phyloP scores from a whole-genome alignment of 495 filamentous ascomycete species.

The Aspergillus panamensis region DNA sequence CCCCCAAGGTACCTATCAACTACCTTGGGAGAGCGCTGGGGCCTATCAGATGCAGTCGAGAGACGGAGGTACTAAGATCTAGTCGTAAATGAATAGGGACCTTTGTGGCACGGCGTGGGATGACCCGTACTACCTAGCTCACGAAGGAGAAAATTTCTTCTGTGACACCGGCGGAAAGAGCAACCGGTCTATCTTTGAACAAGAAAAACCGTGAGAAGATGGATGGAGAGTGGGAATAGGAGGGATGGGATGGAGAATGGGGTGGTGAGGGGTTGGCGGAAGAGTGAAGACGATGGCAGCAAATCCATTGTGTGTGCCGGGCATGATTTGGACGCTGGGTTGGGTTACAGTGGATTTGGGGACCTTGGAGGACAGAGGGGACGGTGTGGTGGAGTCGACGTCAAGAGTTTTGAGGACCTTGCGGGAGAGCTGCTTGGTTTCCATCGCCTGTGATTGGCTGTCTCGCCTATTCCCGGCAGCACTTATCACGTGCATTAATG shows the following conservation, averaged over 20 bases:
- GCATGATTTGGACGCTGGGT: conserved; percentile 9
- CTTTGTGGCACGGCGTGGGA: conserved; percentile 23
- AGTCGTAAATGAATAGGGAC: conserved; percentile 16
- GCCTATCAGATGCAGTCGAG: conserved; percentile 16
- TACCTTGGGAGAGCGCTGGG: conserved; percentile 1
- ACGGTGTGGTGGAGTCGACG: not conserved
- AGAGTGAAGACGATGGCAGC: not conserved
- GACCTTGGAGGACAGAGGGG: conserved; percentile 25
- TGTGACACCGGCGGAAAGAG: not conserved
- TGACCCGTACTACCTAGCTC: conserved; percentile 1
- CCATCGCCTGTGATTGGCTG: not conserved
- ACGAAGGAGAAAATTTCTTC: not conserved
- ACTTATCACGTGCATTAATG: conserved; percentile 7
- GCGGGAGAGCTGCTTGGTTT: conserved; percentile 26
- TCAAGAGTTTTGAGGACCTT: conserved; percentile 40
- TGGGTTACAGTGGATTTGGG: conserved; percentile 18
- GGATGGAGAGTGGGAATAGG: not conserved
- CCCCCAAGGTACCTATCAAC: conserved; percentile 17
- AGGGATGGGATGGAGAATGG: not conserved
- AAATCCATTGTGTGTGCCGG: conserved; percentile 19
- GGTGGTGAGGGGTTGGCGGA: no score
- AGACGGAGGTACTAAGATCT: conserved; percentile 4
- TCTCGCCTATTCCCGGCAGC: no score
- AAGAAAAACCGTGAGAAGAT: not conserved
- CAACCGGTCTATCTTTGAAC: not conserved